These are phyloP conservation scores for Eimeria tenella DNA, from an alignment of 169 alveolate species.

Conservation along the genomic window DNA sequence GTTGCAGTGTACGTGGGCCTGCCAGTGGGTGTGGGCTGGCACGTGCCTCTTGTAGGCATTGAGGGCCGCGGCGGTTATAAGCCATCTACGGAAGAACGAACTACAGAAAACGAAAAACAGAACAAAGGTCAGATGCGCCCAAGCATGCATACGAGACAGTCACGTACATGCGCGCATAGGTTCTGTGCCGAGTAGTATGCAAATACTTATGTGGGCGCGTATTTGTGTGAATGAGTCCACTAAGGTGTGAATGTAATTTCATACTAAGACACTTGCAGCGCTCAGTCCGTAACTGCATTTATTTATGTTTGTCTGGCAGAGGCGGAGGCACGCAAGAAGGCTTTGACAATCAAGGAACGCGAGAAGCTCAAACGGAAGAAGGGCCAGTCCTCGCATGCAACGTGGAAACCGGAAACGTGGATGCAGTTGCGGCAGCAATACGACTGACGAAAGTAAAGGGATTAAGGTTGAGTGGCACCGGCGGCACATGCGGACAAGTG, in stretches of 20 bases:
- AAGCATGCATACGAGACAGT: background rate
- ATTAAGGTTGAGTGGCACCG: too few relatives aligned
- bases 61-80: conserved; percentile 66
- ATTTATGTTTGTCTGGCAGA: background rate
- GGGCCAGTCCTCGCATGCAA: conserved; percentile 76
- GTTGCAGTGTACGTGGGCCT: conserved; percentile 59
- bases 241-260: background rate
- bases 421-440: conserved; percentile 78
- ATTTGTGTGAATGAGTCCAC: background rate
- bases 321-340: background rate
- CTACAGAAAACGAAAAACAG: background rate
- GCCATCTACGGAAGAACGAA: background rate
- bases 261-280: too few relatives aligned
- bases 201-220: background rate
- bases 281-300: too few relatives aligned
- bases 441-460: conserved; percentile 26
- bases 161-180: too few relatives aligned
- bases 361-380: conserved; percentile 75
- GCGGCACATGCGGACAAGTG: too few relatives aligned
- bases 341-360: conserved; percentile 71
- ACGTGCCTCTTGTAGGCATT: conserved; percentile 59
- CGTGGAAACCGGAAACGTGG: conserved; percentile 79
- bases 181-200: too few relatives aligned
- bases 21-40: conserved; percentile 59
- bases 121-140: background rate